Evolutionary conservation across 495 filamentous ascomycete genomes (phyloP), one percentile per base, ranked within the genome.

Genomic region (Parathielavia appendiculata): DNA sequence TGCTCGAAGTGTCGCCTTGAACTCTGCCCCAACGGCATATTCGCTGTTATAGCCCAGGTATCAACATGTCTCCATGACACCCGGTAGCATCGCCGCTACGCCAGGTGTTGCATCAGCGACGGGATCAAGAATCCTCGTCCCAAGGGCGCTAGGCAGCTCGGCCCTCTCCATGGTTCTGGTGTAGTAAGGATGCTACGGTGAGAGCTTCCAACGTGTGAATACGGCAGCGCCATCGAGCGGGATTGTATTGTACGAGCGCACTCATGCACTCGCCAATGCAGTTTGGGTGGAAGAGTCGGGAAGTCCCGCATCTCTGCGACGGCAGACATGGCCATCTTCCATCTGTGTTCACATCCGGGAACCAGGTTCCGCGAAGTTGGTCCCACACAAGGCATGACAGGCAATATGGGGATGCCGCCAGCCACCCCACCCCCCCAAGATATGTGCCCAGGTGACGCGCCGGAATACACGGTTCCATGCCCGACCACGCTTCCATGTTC

Each of bases 61-160:
- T 22, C 46, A 7, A 14, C 7, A 1, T 30, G 26, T 34, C 46
- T 20, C n/a, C 23, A 49, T 49, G 46, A 49, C 23, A 1, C 9
- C 46, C 22, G 7, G 46, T 26, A 17, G 46, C 46, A 11, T 6
- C 46, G 22, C 46, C 26, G 14, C 40, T 5, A 5, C 22, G 4
- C 22, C 3, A 16, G 12, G n/a, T 32, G 30, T 49, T 34, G 46
- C 46, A 49, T 34, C 46, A 9, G 34, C 5, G 12, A 16, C 46
- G 13, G 12, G 13, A 17, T 41, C 12, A 12, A 4, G 1, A 0
- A 23, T 39, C 20, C n/a, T 32, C 22, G 10, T 32, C 22, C 32
- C 17, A 30, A 30, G 39, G 40, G 26, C 26, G n/a, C 40, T 45
- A 20, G 52, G 52, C n/a, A 54, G 35, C 52, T 54, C 40, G 52